A percentile compares a stretch with the other conserved stretches of the same genome.
Evolutionary conservation across 2,329 filamentous ascomycete genomes (phyloP).

Genomic region (Fusarium tanahbumbuense): DNA sequence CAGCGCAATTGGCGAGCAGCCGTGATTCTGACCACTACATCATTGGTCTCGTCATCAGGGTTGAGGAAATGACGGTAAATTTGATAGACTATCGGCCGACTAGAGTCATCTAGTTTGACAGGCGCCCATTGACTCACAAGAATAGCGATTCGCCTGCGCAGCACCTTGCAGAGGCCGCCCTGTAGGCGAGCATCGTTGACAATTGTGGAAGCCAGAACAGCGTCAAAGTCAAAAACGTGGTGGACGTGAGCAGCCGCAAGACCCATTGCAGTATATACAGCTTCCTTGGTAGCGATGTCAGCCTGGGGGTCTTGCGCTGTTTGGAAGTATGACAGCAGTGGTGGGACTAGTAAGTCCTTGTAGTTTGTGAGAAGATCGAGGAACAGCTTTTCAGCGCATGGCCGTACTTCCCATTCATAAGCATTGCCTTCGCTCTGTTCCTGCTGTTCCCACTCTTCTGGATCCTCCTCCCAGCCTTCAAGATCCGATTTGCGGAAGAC

Average conservation of each 20-base stretch:
- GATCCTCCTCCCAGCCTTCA: constrained; percentile 91
- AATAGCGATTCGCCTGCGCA: constrained; percentile 89
- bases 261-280: constrained; percentile 92
- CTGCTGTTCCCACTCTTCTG: constrained; percentile 93
- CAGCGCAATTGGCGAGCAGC: constrained; percentile 85
- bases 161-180: constrained; percentile 76
- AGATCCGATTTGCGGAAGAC: constrained; percentile 87
- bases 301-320: constrained; percentile 73
- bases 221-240: constrained; percentile 82
- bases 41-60: constrained; percentile 80
- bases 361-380: constrained; percentile 90
- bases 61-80: constrained; percentile 90
- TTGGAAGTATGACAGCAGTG: constrained; percentile 84
- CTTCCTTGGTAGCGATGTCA: constrained; percentile 88
- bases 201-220: constrained; percentile 79
- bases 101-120: constrained; percentile 76
- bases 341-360: constrained; percentile 82
- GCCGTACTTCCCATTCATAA: constrained; percentile 92
- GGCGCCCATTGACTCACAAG: constrained; percentile 90
- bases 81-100: constrained; percentile 81
- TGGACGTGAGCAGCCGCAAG: constrained; percentile 82
- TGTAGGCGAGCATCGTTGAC: constrained; percentile 79
- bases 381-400: constrained; percentile 94
- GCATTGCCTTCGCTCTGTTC: constrained; percentile 87
- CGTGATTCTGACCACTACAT: constrained; percentile 91